These are phyloP conservation scores for Diplodia seriata DNA, from an alignment of 2,329 filamentous ascomycete genomes.

Conservation along the genomic window DNA sequence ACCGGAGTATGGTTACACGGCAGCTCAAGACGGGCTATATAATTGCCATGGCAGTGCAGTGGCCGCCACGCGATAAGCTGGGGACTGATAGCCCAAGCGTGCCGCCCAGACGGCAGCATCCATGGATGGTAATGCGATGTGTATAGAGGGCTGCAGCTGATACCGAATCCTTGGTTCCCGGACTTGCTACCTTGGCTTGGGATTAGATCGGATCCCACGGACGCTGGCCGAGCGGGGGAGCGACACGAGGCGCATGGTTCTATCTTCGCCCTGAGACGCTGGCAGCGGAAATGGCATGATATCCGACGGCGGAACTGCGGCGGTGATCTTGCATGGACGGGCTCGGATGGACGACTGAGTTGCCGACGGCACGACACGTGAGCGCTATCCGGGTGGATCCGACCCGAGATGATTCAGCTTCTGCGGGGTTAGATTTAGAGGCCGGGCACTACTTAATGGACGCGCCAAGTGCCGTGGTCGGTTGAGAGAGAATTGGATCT, in stretches of 20 bases:
- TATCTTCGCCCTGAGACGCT: neutral
- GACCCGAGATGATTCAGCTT: constrained; percentile 14
- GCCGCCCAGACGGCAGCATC: neutral
- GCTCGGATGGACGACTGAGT: constrained; percentile 18
- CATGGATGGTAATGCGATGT: constrained; percentile 25
- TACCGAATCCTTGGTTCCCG: constrained; percentile 25
- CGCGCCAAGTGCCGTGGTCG: constrained; percentile 7
- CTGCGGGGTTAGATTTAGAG: constrained; percentile 10
- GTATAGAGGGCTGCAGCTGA: constrained; percentile 18
- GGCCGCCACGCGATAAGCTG: constrained; percentile 29
- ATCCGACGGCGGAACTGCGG: constrained; percentile 20
- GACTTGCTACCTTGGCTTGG: constrained; percentile 24
- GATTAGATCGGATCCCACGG: constrained; percentile 31
- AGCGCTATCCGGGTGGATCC: constrained; percentile 25
- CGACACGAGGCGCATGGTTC: neutral
- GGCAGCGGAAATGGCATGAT: constrained; percentile 16
- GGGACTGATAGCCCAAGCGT: constrained; percentile 28
- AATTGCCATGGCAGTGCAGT: constrained; percentile 18
- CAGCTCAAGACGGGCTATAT: constrained; percentile 21
- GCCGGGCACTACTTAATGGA: constrained; percentile 17
- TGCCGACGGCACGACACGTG: constrained; percentile 25
- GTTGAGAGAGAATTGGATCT: neutral
- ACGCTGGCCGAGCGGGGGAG: constrained; percentile 25
- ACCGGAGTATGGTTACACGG: neutral
- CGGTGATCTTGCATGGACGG: constrained; percentile 15